Evolutionary conservation across 805 yeast species (phyloP), one percentile per base, ranked within the genome.

Genomic region (Myxozyma melibiosi): DNA sequence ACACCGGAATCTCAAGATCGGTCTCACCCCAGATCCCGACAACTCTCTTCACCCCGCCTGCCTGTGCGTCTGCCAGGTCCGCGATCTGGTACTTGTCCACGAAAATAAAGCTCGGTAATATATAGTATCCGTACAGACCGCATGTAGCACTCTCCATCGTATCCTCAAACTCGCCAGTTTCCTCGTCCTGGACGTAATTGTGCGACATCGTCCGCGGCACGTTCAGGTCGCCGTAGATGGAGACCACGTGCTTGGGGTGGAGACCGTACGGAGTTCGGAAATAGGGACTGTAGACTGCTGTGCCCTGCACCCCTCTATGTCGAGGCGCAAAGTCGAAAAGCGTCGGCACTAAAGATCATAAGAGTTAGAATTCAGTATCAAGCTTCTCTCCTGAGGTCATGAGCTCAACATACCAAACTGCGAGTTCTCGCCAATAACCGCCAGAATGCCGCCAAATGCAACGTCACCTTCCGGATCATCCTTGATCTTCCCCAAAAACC

Each of bases 1-100:
- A 83, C 33, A 71, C 77, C 3, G 87, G 87, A 33, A 76, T 74
- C 62, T 83, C 87, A 24, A 83, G 69, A 64, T 83, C 84, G n/a
- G 76, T 71, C 51, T 80, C 82, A 2, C 86, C 86, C 78, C 79
- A 79, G 58, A 63, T 22, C 63, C 66, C 30, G 66, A 62, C 25
- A 66, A 60, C 61, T 11, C 58, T 65, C 27, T 52, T 51, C 34
- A 60, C 58, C 4, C 67, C 55, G 2, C 61, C 40, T 56, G 55
- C 22, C 27, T 51, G 62, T 4, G 65, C 56, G 34, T 67, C 55
- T 14, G 68, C 68, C n/a, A 70, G 65, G 24, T 70, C 73, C 31
- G 74, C 68, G 24, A 80, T 74, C 66, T 83, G 84, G 66, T 80
- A 82, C 65, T 73, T 73, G 69, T 83, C 86, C n/a, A 82, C 73